Percentiles rank a stretch among this genome's conserved stretches.
Evolutionary conservation across 495 filamentous ascomycete species (phyloP).

Genomic region (Corynascus novoguineensis): DNA sequence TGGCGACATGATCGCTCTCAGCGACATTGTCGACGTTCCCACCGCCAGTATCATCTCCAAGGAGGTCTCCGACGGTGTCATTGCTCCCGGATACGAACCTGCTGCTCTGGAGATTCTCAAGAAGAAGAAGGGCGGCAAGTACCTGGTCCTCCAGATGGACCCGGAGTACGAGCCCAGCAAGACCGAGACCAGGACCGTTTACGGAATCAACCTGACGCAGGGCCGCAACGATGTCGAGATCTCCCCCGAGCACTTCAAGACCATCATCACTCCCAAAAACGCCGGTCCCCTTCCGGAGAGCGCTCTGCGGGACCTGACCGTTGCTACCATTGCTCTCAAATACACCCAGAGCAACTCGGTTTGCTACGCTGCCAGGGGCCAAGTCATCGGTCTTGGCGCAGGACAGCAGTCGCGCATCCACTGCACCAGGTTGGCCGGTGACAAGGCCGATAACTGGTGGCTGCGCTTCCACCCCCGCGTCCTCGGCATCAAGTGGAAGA

Average conservation of each 20-base stretch:
- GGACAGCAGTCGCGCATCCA: slow-evolving; percentile 97
- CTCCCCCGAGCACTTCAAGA: slow-evolving; percentile 75
- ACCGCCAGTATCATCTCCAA: slow-evolving; percentile 96
- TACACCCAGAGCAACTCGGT: slow-evolving; percentile 99
- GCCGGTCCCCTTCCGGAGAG: slow-evolving; percentile 64
- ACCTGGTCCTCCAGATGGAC: slow-evolving; percentile 93
- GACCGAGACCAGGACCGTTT: slow-evolving; percentile 78
- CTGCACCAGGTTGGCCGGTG: slow-evolving; percentile 95
- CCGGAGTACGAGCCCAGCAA: slow-evolving; percentile 69
- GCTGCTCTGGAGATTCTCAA: slow-evolving; percentile 85
- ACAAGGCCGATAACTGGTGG: slow-evolving; percentile 99
- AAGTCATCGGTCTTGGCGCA: slow-evolving; percentile 89
- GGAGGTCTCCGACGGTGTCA: slow-evolving; percentile 94
- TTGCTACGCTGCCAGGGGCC: slow-evolving; percentile 93
- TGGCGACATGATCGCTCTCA: slow-evolving; percentile 91
- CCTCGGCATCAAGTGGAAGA: slow-evolving; percentile 88
- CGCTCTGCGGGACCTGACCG: slow-evolving; percentile 82
- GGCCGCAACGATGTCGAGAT: slow-evolving; percentile 88
- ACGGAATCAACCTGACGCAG: slow-evolving; percentile 79
- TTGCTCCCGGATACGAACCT: slow-evolving; percentile 78
- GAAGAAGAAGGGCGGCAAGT: slow-evolving; percentile 98
- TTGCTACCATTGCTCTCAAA: slow-evolving; percentile 94
- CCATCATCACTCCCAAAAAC: slow-evolving; percentile 78
- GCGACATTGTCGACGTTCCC: slow-evolving; percentile 77
- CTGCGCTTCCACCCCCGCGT: slow-evolving; percentile 90